Percentiles rank a stretch among this genome's conserved stretches.
These are phyloP conservation scores for Carex pumila DNA, from an alignment of 176 grass and related monocot species.

Conservation along the genomic window DNA sequence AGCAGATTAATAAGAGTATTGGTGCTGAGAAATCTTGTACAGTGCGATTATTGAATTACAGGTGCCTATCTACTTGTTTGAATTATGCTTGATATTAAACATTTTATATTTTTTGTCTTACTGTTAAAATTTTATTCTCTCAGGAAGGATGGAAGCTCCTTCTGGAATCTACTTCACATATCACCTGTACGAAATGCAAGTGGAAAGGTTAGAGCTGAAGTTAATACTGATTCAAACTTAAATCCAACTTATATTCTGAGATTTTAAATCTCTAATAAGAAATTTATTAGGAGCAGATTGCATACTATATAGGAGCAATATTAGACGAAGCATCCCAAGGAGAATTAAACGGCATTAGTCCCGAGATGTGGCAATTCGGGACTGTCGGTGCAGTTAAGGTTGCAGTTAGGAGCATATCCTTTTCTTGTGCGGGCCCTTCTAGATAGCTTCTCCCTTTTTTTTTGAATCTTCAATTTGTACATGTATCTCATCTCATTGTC, in stretches of 20 bases:
- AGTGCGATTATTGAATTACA: constrained; percentile 67
- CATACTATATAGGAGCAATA: constrained; percentile 74
- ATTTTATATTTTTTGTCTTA: constrained; percentile 7
- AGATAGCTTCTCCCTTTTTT: background rate
- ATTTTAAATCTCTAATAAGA: background rate
- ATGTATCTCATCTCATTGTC: background rate
- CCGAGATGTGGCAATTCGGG: constrained; percentile 67
- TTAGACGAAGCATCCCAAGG: constrained; percentile 48
- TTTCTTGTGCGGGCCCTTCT: constrained; percentile 40
- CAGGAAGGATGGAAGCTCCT: constrained; percentile 87
- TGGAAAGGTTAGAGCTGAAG: constrained; percentile 56
- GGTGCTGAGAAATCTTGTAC: constrained; percentile 53
- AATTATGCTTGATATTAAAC: background rate
- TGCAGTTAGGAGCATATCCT: constrained; percentile 65
- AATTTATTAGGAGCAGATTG: constrained; percentile 40
- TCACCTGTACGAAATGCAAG: constrained; percentile 84
- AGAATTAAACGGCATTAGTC: constrained; percentile 42
- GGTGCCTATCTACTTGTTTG: constrained; percentile 33
- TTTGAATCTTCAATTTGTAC: background rate
- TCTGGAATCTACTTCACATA: constrained; percentile 70
- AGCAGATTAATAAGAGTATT: constrained; percentile 75
- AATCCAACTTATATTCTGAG: background rate
- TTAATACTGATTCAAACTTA: background rate
- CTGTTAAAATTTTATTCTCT: background rate
- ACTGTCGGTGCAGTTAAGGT: constrained; percentile 78